Evolutionary conservation across 2,329 filamentous ascomycete genomes (phyloP).

Genomic region (Cryphonectria nitschkei): DNA sequence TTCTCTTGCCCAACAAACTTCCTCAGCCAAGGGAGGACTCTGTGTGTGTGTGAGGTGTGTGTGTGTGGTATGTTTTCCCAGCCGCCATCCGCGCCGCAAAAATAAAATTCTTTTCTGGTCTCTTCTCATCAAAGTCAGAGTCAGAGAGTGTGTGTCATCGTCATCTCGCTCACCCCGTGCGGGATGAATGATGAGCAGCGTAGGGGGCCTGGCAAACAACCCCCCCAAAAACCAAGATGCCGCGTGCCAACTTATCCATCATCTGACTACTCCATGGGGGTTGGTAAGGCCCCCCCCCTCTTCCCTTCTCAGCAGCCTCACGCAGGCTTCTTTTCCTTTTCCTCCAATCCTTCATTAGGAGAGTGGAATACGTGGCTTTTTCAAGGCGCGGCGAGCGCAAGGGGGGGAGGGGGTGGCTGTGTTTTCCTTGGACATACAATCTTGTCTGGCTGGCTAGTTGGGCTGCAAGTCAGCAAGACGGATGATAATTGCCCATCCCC

Average conservation of each 20-base stretch:
- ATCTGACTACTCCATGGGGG: background rate
- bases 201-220: background rate
- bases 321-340: background rate
- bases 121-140: background rate
- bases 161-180: slow-evolving; percentile 3
- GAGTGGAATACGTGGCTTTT: background rate
- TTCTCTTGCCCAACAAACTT: background rate
- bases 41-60: too few relatives aligned
- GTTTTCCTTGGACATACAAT: background rate
- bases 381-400: background rate
- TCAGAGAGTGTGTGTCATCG: background rate
- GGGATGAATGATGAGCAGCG: background rate
- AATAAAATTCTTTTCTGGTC: background rate
- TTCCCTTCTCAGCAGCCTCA: background rate
- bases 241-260: slow-evolving; percentile 2
- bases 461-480: slow-evolving; percentile 6
- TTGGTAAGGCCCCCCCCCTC: background rate
- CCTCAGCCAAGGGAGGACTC: background rate
- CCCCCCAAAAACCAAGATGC: background rate
- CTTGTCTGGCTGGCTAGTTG: background rate
- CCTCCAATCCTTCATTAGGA: background rate
- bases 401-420: background rate
- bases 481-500: background rate
- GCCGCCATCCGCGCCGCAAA: background rate
- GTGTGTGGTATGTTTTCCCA: background rate